A percentile compares a stretch with the other conserved stretches of the same genome.
Evolutionary conservation across 2,329 filamentous ascomycete genomes (phyloP).

Genomic region (Xylaria multiplex): DNA sequence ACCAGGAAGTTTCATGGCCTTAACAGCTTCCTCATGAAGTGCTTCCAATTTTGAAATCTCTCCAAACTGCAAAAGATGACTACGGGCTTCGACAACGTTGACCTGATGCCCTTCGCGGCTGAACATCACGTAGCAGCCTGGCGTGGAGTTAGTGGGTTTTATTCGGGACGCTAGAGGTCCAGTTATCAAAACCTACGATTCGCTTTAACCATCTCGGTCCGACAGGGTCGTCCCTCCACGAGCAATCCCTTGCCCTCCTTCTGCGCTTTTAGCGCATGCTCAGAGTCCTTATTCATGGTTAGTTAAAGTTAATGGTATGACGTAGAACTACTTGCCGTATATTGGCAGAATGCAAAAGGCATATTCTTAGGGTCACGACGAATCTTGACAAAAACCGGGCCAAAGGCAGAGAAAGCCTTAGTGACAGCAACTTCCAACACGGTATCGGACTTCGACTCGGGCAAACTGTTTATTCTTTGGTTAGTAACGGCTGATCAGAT

Average conservation of each 20-base stretch:
- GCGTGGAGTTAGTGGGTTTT: conserved; percentile 39
- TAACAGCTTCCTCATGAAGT: conserved; percentile 50
- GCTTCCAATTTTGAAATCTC: conserved; percentile 54
- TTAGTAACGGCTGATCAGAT: conserved; percentile 16
- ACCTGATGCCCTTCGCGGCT: conserved; percentile 52
- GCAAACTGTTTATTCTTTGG: conserved; percentile 55
- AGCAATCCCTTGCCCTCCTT: conserved; percentile 57
- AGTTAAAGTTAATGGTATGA: conserved; percentile 33
- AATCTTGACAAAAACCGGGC: conserved; percentile 70
- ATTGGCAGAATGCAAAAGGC: conserved; percentile 73
- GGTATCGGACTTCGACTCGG: conserved; percentile 60
- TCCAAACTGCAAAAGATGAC: conserved; percentile 58
- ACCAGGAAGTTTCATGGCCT: conserved; percentile 48
- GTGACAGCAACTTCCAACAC: conserved; percentile 64
- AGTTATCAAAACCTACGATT: conserved; percentile 58
- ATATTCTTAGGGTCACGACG: conserved; percentile 66
- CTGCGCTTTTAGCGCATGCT: conserved; percentile 62
- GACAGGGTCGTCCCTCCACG: conserved; percentile 66
- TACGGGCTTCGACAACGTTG: conserved; percentile 56
- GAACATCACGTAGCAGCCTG: conserved; percentile 63
- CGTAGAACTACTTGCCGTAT: conserved; percentile 58
- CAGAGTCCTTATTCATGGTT: conserved; percentile 54
- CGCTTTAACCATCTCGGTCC: conserved; percentile 68
- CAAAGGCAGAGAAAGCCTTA: conserved; percentile 62
- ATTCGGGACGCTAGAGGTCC: not conserved